phyloP scores from a whole-genome alignment of 192 early-diverging fungal species.

The Lobosporangium transversale region DNA sequence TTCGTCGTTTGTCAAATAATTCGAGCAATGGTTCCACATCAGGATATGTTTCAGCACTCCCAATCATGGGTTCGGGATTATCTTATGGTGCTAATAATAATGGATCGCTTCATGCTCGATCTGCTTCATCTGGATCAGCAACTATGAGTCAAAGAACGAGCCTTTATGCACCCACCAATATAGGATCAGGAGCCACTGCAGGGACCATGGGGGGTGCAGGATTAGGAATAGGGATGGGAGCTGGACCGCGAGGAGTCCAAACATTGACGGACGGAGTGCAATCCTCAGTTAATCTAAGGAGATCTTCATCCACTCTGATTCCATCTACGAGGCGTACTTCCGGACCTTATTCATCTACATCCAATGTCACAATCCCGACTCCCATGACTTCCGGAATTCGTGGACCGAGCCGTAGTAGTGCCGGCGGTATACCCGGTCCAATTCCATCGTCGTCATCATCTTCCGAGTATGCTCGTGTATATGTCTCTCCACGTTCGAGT shows the following conservation, averaged over 20 bases:
- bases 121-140: constrained; percentile 19
- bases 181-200: neutral
- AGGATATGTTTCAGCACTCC: neutral
- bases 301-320: neutral
- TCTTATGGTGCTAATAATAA: too few species aligned
- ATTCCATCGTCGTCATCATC: constrained; percentile 5
- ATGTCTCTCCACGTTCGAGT: constrained; percentile 8
- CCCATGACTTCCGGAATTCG: neutral
- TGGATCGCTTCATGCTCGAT: constrained; percentile 18
- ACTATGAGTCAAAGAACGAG: neutral
- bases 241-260: too few species aligned
- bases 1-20: constrained; percentile 14
- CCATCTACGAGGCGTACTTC: neutral
- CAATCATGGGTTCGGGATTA: neutral
- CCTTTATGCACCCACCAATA: neutral
- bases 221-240: too few species aligned
- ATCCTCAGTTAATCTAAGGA: neutral
- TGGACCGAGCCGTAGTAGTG: neutral
- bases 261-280: too few species aligned
- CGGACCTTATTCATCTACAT: constrained; percentile 1
- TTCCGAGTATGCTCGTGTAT: constrained; percentile 24
- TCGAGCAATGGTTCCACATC: constrained; percentile 2
- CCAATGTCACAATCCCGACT: too few species aligned
- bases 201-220: too few species aligned
- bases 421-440: too few species aligned